Base-by-base conservation (phyloP, 805 yeast genomes). In the Nakazawaea molendinolei region DNA sequence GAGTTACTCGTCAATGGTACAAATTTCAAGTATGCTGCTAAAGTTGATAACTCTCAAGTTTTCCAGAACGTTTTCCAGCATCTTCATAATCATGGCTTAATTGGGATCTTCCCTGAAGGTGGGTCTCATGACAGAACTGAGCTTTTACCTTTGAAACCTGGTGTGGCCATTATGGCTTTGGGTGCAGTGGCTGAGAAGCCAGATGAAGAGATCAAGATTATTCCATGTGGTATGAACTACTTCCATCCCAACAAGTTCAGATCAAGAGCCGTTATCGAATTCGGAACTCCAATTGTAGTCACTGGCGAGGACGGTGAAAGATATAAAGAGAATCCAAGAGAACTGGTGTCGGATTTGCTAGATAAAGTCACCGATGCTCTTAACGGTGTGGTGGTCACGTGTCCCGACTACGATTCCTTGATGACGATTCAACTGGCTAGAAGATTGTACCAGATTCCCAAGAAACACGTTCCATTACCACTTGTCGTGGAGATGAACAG, bases 41-140 rank as follows among this genome's bases (percentile, higher is more conserved):
- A 82, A 52, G 79, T 92, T 36, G 86, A 92, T 58, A 95, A 92
- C 56, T 71, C 80, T 21, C 57, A 64, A 9, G 89, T 90, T 38
- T 90, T 86, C 59, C 73, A 83, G 43, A 65, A 69, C 39, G 97
- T 90, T 3, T 92, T 89, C 51, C 71, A 76, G 26, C 90, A 83
- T 50, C 66, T 90, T 45, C 59, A 69, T 17, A 67, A 76, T 8
- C 66, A 71, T 35, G 86, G 89, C 25, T 76, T 79, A 28, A 76
- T 92, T 41, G 97, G 96, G 8, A 89, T 92, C 41, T 94, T 89
- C 58, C 97, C 97, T 4, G 98, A 92, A 63, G 98, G 98, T 39
- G 98, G 98, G 2, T 87, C 97, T n/a, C 98, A 90, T 52, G 98
- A 90, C 55, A 71, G 97, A 45, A 77, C 97, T 1, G 90, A 86